These are phyloP conservation scores for Notholithocarpus densiflorus DNA, from an alignment of 306 rosid species.

Conservation along the genomic window DNA sequence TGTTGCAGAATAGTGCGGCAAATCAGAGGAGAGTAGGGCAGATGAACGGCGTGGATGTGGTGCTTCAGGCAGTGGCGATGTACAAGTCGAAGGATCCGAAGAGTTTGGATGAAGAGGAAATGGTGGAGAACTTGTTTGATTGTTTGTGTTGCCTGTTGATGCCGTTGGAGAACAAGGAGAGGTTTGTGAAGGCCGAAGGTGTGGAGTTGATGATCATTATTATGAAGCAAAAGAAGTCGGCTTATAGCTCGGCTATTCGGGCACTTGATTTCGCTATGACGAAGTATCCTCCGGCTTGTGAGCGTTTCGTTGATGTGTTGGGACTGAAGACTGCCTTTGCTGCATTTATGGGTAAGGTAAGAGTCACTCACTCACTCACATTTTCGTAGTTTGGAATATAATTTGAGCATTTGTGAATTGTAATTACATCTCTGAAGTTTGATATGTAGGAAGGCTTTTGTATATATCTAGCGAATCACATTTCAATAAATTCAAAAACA, in stretches of 20 bases:
- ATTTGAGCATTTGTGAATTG: no score
- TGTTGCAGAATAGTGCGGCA: slow-evolving; percentile 71
- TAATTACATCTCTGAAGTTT: no score
- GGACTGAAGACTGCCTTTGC: slow-evolving; percentile 96
- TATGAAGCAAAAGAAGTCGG: slow-evolving; percentile 93
- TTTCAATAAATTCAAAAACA: no score
- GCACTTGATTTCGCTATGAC: slow-evolving; percentile 98
- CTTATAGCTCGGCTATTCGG: slow-evolving; percentile 88
- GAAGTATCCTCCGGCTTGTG: slow-evolving; percentile 90
- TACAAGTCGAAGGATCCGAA: slow-evolving; percentile 88
- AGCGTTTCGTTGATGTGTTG: slow-evolving; percentile 92
- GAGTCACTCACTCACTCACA: no score
- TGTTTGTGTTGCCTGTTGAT: slow-evolving; percentile 89
- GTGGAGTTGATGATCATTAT: slow-evolving; percentile 95
- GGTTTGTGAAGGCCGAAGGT: slow-evolving; percentile 95
- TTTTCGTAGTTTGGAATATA: no score
- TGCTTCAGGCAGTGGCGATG: slow-evolving; percentile 96
- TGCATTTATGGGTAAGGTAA: slow-evolving; percentile 99
- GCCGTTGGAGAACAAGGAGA: slow-evolving; percentile 93
- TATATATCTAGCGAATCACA: no score
- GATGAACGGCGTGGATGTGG: slow-evolving; percentile 93
- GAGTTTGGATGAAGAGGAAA: slow-evolving; percentile 83
- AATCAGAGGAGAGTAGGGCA: slow-evolving; percentile 86
- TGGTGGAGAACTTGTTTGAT: slow-evolving; percentile 92
- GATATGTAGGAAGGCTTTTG: no score